Base-by-base conservation (phyloP, 2,329 filamentous ascomycete genomes). In the Drechslera avenae region DNA sequence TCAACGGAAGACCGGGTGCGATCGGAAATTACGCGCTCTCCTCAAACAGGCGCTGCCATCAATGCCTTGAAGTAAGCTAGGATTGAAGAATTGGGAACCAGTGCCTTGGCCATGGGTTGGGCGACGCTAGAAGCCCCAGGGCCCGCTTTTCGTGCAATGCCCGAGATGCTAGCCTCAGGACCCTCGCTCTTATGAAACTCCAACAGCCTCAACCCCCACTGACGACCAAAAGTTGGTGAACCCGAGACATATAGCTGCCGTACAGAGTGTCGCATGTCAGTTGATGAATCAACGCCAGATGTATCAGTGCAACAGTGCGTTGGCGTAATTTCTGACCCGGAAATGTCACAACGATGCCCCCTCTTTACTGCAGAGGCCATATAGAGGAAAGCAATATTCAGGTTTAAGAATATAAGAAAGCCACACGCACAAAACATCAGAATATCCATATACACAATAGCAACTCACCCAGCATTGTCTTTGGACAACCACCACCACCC, bases 121-220 rank as follows among this genome's bases (percentile, higher is more conserved):
- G 16, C 23, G 40, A 33, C 48, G 43, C 42, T 51, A 51, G 42
- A 41, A 46, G 31, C 30, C 21, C 39, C 26, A 9, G 33, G 35
- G 14, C 43, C 48, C 36, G 8, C 36, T 40, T 40, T 51, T 31
- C 32, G 26, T 17, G 19, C 28, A 26, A 17, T 33, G 48, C 32
- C 48, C 44, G 31, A 21, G n/a, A n/a, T n/a, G n/a, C n/a, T n/a
- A 36, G 48, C 48, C 42, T 50, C 10, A 50, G 36, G 43, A 32
- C 23, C 41, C 14, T 41, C 23, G 23, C 3, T 6, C 16, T 32
- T 31, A 12, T 39, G 43, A 46, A 46, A 46, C 43, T 10, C 26
- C 4, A n/a, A 10, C 43, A 32, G 18, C 34, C 13, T 39, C 43
- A 4, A 18, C 17, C n/a, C 17, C 43, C 48, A 46, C 34, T 41